Percentiles rank a stretch among this genome's conserved stretches.
Conservation (phyloP, 768 basidiomycete genomes). For the Psilocybe cubensis region DNA sequence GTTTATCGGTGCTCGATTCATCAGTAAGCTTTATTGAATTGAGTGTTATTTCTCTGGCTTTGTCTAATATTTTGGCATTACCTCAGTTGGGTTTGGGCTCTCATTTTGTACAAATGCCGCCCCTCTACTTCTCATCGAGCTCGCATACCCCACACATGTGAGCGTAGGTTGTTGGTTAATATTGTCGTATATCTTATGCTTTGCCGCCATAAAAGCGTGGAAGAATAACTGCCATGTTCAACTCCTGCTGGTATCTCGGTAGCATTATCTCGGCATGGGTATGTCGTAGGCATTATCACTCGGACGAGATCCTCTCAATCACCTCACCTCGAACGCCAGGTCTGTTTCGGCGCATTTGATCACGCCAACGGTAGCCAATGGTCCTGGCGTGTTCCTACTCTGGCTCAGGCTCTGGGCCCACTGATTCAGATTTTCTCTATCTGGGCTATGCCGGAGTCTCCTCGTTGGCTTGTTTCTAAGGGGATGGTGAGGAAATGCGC, state of each 20-base stretch:
- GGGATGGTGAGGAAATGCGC: no score
- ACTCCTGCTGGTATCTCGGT: conserved; percentile 77
- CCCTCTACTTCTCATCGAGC: conserved; percentile 64
- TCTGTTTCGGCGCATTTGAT: conserved; percentile 48
- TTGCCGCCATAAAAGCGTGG: conserved; percentile 39
- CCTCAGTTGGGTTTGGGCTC: conserved; percentile 65
- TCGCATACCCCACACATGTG: conserved; percentile 75
- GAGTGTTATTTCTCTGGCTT: neutral
- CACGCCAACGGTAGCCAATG: conserved; percentile 43
- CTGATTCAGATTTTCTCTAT: conserved; percentile 52
- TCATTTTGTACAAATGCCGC: conserved; percentile 65
- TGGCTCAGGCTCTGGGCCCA: conserved; percentile 64
- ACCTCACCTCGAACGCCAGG: conserved; percentile 22
- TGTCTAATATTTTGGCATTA: conserved; percentile 2
- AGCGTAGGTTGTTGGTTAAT: conserved; percentile 12
- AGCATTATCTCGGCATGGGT: conserved; percentile 63
- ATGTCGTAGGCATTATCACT: conserved; percentile 15
- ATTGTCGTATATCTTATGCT: neutral
- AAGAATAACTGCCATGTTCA: conserved; percentile 67
- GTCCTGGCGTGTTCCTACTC: conserved; percentile 70
- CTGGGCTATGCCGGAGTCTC: conserved; percentile 74
- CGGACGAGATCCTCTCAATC: neutral
- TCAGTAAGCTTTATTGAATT: conserved; percentile 40
- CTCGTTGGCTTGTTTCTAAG: conserved; percentile 66
- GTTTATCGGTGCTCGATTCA: conserved; percentile 60